Percentiles rank a stretch among this genome's conserved stretches.
Evolutionary conservation across 768 basidiomycete genomes (phyloP).

Genomic region (Kwoniella dendrophila): DNA sequence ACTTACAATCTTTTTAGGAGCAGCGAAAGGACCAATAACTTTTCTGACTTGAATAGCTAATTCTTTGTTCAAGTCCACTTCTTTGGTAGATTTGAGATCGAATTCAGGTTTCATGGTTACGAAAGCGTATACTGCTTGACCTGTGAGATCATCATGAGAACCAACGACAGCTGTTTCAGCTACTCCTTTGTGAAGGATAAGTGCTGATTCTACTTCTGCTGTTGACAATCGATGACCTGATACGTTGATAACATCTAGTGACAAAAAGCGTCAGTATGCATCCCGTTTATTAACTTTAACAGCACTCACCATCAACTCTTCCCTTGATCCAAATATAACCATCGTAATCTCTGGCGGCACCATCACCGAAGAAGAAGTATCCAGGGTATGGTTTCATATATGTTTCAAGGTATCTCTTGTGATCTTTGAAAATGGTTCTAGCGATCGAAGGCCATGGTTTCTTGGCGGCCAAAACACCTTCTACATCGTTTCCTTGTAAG

Average conservation of each 20-base stretch:
- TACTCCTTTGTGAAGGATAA: slow-evolving; percentile 91
- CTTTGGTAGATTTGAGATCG: slow-evolving; percentile 69
- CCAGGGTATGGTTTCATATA: slow-evolving; percentile 88
- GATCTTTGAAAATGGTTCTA: slow-evolving; percentile 86
- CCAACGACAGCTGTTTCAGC: slow-evolving; percentile 80
- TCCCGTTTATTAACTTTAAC: slow-evolving; percentile 1
- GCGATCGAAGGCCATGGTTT: slow-evolving; percentile 95
- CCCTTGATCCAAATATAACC: slow-evolving; percentile 99
- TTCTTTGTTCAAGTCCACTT: slow-evolving; percentile 76
- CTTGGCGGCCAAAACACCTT: slow-evolving; percentile 85
- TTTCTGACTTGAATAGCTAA: slow-evolving; percentile 93
- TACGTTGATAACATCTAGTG: slow-evolving; percentile 81
- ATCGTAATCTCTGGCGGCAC: slow-evolving; percentile 87
- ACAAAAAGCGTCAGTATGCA: no score
- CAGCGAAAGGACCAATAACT: slow-evolving; percentile 95
- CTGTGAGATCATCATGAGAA: slow-evolving; percentile 55
- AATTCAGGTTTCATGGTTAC: slow-evolving; percentile 96
- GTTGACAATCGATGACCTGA: slow-evolving; percentile 96
- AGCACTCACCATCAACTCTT: slow-evolving; percentile 77
- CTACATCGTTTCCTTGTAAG: slow-evolving; percentile 76
- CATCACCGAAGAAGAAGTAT: slow-evolving; percentile 95
- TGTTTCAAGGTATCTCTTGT: slow-evolving; percentile 78
- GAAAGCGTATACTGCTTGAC: slow-evolving; percentile 81
- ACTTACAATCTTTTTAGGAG: slow-evolving; percentile 88
- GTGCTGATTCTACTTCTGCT: slow-evolving; percentile 95